Conservation (phyloP, 805 yeast genomes). For the Isabelozyma heimii region DNA sequence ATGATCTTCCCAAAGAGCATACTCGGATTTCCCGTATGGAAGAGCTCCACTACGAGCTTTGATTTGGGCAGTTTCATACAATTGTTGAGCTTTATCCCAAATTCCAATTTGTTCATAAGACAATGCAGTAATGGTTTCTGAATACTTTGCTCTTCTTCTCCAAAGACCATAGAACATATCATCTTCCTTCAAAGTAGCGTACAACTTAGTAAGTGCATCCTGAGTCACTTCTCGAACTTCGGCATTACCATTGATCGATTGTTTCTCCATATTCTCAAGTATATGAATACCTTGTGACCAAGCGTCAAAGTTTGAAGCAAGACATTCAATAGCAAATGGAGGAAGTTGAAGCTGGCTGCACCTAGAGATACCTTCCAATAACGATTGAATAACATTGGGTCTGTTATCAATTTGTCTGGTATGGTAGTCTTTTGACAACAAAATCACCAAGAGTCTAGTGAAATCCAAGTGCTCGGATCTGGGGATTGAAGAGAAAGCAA, state of each 20-base stretch:
- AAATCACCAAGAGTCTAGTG: conserved; percentile 71
- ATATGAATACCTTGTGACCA: conserved; percentile 88
- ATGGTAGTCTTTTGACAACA: conserved; percentile 88
- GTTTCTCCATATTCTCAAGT: conserved; percentile 65
- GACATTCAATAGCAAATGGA: conserved; percentile 86
- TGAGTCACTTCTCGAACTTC: conserved; percentile 80
- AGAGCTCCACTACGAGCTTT: conserved; percentile 93
- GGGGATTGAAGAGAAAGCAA: conserved; percentile 70
- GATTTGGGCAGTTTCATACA: conserved; percentile 95
- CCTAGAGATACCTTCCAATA: conserved; percentile 78
- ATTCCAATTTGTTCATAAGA: conserved; percentile 93
- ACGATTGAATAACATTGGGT: conserved; percentile 82
- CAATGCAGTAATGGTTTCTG: conserved; percentile 88
- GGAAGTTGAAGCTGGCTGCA: conserved; percentile 79
- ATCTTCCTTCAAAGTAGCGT: conserved; percentile 84
- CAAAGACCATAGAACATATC: conserved; percentile 98
- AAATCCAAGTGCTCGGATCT: conserved; percentile 80
- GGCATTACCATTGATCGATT: conserved; percentile 62
- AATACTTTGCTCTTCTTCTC: conserved; percentile 94
- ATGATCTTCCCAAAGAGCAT: conserved; percentile 96
- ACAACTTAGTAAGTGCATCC: conserved; percentile 88
- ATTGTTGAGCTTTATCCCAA: conserved; percentile 91
- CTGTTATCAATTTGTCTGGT: conserved; percentile 82
- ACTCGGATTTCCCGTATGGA: conserved; percentile 94
- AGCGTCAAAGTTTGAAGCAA: conserved; percentile 82